Base-by-base conservation (phyloP, 2,329 filamentous ascomycete genomes). In the Colletotrichum tofieldiae region DNA sequence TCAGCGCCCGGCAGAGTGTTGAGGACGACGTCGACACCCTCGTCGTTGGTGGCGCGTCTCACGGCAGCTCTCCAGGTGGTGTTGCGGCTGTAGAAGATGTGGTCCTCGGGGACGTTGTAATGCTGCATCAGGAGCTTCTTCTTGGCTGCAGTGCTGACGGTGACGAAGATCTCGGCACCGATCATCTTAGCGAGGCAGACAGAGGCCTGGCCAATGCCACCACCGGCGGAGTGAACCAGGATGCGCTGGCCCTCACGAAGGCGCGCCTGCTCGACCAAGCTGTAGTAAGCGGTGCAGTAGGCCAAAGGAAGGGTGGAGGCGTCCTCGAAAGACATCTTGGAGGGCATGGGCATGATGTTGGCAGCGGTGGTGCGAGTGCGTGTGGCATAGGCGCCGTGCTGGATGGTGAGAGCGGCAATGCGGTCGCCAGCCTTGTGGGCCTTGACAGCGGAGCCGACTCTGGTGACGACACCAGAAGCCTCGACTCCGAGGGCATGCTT, bases 1-100 rank as follows among this genome's bases (percentile, higher is more conserved):
- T 86, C 84, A 0, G 85, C 85, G 2, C 82, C 75, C 0, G 87
- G 78, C 0, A 87, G 78, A 0, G 84, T 85, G 76, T 86, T 84
- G 8, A 84, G 60, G 0, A 83, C 77, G 0, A 83, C 73, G 26
- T 84, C 81, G 1, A 84, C 81, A 7, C 83, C 82, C 16, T 65
- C 65, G 1, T 79, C 78, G 0, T 65, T 73, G 0, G 82, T 84
- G 3, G 75, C 71, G 3, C 72, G 65, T 69, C 77, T 76, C 20
- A 84, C 76, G 0, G 77, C 79, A 0, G 75, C 65, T 0, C 76
- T 74, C 64, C 85, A 85, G 1, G 76, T 75, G 0, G 72, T 73
- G 59, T 78, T 76, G 12, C 77, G 77, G 54, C 76, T 78, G 43
- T 75, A 78, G 63, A 79, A 78, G 56, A 81, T 81, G 26, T 77